A percentile compares a stretch with the other conserved stretches of the same genome.
phyloP scores from a whole-genome alignment of 306 rosid species.

The Corylus avellana region DNA sequence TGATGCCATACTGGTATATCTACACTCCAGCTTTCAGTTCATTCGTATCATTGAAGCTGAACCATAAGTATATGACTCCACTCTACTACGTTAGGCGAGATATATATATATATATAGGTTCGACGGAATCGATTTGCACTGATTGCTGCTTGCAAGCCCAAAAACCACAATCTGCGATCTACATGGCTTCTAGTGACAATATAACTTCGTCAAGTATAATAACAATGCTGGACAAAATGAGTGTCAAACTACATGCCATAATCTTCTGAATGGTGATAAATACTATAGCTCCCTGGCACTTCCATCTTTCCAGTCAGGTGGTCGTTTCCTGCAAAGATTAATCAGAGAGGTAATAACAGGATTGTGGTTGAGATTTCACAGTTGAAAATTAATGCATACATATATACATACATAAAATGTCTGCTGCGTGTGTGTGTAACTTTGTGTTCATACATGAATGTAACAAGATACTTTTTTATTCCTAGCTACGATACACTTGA shows the following conservation, averaged over 20 bases:
- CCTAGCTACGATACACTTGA: neutral
- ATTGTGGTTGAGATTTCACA: constrained; percentile 12
- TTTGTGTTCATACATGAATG: neutral
- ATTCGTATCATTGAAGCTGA: neutral
- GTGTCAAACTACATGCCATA: constrained; percentile 59
- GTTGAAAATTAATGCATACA: neutral
- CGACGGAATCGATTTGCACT: neutral
- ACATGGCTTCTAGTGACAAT: constrained; percentile 33
- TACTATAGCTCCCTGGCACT: constrained; percentile 49
- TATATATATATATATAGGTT: constrained; percentile 6
- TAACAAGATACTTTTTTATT: neutral
- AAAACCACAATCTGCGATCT: constrained; percentile 22
- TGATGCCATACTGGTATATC: constrained; percentile 26
- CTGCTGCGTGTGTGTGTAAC: neutral
- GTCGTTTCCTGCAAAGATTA: constrained; percentile 50
- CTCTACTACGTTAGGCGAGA: constrained; percentile 17
- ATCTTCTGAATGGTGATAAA: constrained; percentile 59
- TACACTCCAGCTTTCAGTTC: constrained; percentile 30
- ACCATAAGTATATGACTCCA: constrained; percentile 2
- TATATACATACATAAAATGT: neutral
- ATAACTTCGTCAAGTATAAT: neutral
- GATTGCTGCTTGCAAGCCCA: constrained; percentile 11
- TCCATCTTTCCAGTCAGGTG: constrained; percentile 73
- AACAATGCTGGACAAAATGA: constrained; percentile 17
- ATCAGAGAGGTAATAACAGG: constrained; percentile 10